These are phyloP conservation scores for Colletotrichum sp. DNA, from an alignment of 2,329 filamentous ascomycete genomes.

Conservation along the genomic window DNA sequence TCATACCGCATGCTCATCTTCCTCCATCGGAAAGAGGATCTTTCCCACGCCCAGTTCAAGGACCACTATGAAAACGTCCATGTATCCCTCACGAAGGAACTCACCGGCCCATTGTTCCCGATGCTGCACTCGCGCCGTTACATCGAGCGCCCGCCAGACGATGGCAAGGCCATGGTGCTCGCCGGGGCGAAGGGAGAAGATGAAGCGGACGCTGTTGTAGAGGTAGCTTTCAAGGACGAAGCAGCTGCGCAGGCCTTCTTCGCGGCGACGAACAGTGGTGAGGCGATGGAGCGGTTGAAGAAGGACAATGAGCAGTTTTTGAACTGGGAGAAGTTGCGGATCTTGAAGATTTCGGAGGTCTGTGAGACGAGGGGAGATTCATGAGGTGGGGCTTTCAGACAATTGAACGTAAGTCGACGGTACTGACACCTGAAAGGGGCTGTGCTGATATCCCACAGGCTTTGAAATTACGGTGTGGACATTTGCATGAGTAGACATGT, in stretches of 20 bases:
- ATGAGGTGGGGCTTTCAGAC: not conserved
- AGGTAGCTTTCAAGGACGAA: slow-evolving; percentile 22
- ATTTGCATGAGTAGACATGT: not conserved
- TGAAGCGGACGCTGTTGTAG: slow-evolving; percentile 24
- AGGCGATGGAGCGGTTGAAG: not conserved
- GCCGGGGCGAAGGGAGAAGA: slow-evolving; percentile 21
- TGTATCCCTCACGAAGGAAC: slow-evolving; percentile 24
- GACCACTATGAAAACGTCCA: slow-evolving; percentile 28
- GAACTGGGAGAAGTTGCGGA: not conserved
- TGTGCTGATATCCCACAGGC: not conserved
- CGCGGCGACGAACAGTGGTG: not conserved
- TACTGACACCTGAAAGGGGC: not conserved
- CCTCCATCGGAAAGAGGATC: slow-evolving; percentile 21
- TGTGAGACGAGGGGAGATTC: not conserved
- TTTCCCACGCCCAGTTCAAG: slow-evolving; percentile 25
- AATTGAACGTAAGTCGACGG: fast-evolving
- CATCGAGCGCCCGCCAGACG: slow-evolving; percentile 13
- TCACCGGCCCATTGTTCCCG: slow-evolving; percentile 25
- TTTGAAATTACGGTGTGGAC: not conserved
- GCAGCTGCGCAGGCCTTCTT: slow-evolving; percentile 10
- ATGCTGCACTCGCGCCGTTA: slow-evolving; percentile 24
- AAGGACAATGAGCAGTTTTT: slow-evolving; percentile 1
- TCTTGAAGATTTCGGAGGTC: not conserved
- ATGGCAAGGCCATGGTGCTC: slow-evolving; percentile 18
- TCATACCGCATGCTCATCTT: slow-evolving; percentile 20